These are phyloP conservation scores for Trichosporon inkin DNA, from an alignment of 1,284 basidiomycete species.

Conservation along the genomic window DNA sequence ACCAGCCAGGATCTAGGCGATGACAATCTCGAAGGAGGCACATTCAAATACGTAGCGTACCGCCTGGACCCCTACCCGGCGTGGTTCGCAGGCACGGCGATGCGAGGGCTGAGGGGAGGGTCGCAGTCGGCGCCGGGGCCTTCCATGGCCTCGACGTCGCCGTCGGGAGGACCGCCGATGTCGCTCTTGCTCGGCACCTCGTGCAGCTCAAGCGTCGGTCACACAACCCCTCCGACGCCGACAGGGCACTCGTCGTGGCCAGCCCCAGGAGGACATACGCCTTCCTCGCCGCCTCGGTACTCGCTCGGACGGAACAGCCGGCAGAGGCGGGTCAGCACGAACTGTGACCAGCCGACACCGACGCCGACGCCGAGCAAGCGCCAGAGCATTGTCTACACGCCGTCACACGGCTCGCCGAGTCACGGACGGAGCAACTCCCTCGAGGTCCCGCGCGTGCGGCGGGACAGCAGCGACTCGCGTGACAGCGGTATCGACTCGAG, in stretches of 20 bases:
- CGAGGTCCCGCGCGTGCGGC: background rate
- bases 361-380: background rate
- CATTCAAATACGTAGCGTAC: conserved; percentile 5
- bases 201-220: background rate
- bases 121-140: background rate
- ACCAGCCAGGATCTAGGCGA: background rate
- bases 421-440: background rate
- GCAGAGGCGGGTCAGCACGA: background rate
- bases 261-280: background rate
- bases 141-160: background rate
- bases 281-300: background rate
- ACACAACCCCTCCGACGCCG: background rate
- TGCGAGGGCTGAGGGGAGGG: background rate
- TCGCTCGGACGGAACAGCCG: background rate
- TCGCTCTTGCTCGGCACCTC: background rate
- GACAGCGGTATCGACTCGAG: conserved; percentile 1
- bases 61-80: conserved; percentile 1
- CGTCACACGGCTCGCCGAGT: background rate
- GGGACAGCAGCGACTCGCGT: background rate
- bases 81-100: background rate
- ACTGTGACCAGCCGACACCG: background rate
- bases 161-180: background rate
- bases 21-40: background rate
- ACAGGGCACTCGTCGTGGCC: background rate
- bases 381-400: conserved; percentile 3